These are phyloP conservation scores for Acanthamoeba royreba DNA, from an alignment of 208 protist genomes.

Conservation along the genomic window DNA sequence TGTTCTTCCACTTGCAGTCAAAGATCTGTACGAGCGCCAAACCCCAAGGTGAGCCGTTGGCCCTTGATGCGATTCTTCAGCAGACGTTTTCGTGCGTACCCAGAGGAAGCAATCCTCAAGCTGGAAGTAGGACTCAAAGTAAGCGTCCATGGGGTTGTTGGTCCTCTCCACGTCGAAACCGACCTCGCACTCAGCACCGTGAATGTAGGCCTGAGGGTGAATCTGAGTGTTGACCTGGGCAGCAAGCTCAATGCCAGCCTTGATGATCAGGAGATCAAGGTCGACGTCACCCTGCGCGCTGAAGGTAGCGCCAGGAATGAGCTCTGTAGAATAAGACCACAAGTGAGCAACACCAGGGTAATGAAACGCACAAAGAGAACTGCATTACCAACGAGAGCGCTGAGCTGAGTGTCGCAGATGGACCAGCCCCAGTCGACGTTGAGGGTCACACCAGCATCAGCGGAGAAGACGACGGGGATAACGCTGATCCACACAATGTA, in stretches of 20 bases:
- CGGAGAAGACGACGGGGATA: constrained; percentile 55
- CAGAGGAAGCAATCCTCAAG: constrained; percentile 40
- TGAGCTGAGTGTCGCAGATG: constrained; percentile 52
- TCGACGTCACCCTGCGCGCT: constrained; percentile 37
- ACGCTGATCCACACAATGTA: constrained; percentile 60
- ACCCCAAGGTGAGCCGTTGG: too few relatives aligned
- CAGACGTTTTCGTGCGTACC: not conserved
- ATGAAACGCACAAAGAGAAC: not conserved
- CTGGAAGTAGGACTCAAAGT: constrained; percentile 54
- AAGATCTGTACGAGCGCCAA: not conserved
- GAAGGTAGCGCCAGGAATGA: constrained; percentile 51
- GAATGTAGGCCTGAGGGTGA: constrained; percentile 58
- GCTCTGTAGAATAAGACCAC: not conserved
- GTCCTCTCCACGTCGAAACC: constrained; percentile 53
- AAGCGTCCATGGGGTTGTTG: constrained; percentile 43
- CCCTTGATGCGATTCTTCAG: too few relatives aligned
- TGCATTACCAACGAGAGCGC: constrained; percentile 44
- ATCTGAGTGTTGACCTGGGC: constrained; percentile 48
- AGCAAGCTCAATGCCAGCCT: constrained; percentile 53
- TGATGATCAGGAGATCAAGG: constrained; percentile 58
- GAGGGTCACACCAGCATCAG: constrained; percentile 29
- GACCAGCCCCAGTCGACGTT: constrained; percentile 58
- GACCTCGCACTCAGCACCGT: constrained; percentile 53
- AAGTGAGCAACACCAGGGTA: not conserved
- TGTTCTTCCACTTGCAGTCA: constrained; percentile 54